A percentile compares a stretch with the other conserved stretches of the same genome.
Evolutionary conservation across 2,329 filamentous ascomycete genomes (phyloP).

Genomic region (Trichoderma sp.): DNA sequence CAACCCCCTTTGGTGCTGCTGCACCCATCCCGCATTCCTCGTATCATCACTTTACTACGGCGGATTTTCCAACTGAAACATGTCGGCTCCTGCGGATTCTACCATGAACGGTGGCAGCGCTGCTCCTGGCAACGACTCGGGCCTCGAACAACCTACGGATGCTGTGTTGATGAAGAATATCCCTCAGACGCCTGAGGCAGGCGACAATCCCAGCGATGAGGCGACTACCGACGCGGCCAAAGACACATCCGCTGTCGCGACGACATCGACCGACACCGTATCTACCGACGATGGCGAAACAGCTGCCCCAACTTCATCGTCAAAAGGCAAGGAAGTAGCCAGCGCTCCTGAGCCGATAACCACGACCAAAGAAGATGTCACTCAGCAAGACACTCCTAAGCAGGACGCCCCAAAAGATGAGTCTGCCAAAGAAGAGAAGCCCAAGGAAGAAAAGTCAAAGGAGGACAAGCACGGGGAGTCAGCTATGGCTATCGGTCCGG

Average conservation of each 20-base stretch:
- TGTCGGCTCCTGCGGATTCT: conserved; percentile 39
- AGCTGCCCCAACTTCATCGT: conserved; percentile 29
- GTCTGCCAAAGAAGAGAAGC: conserved; percentile 31
- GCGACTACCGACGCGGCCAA: conserved; percentile 3
- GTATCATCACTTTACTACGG: conserved; percentile 27
- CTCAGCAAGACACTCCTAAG: neutral
- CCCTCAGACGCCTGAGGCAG: conserved; percentile 28
- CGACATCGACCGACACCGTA: conserved; percentile 27
- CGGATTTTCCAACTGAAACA: conserved; percentile 29
- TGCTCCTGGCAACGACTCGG: conserved; percentile 34
- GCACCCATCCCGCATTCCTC: conserved; percentile 30
- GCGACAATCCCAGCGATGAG: conserved; percentile 13
- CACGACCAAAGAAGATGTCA: conserved; percentile 21
- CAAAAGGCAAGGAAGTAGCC: conserved; percentile 42
- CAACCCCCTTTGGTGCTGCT: conserved; percentile 31
- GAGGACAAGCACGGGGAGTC: conserved; percentile 36
- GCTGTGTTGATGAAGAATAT: conserved; percentile 44
- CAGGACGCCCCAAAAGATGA: conserved; percentile 27
- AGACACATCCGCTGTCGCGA: conserved; percentile 27
- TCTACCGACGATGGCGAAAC: conserved; percentile 31
- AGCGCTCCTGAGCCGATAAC: conserved; percentile 27
- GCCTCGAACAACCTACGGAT: conserved; percentile 40
- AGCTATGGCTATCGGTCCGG: conserved; percentile 47
- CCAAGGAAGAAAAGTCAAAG: conserved; percentile 4
- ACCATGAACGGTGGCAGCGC: conserved; percentile 38